Conservation (phyloP, 352 stramenopile species). For the Aphanomyces astaci region DNA sequence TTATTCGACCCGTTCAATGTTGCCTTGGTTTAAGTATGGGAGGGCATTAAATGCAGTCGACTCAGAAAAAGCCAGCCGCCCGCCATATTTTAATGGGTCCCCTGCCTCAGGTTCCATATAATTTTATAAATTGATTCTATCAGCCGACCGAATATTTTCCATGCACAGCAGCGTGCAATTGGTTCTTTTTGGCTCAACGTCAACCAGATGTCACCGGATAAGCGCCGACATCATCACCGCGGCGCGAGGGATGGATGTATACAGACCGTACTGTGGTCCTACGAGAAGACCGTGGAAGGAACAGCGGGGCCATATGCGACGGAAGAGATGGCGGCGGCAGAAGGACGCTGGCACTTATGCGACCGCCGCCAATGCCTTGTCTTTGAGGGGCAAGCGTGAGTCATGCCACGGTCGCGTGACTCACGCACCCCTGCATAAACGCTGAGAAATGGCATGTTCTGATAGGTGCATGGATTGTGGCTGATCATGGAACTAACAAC, state of each 20-base stretch:
- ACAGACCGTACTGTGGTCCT: no score
- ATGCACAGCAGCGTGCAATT: not conserved
- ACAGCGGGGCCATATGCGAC: no score
- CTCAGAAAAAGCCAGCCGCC: constrained; percentile 4
- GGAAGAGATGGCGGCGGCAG: not conserved
- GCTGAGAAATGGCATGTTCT: not conserved
- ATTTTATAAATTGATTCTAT: no score
- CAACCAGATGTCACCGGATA: not conserved
- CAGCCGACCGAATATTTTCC: not conserved
- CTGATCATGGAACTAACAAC: not conserved
- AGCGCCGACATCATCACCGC: no score
- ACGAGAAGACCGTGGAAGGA: no score
- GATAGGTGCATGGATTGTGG: not conserved
- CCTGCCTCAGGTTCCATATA: not conserved
- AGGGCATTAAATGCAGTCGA: not conserved
- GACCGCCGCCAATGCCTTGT: not conserved
- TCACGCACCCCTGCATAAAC: not conserved
- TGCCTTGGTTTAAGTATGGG: not conserved
- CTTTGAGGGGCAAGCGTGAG: not conserved
- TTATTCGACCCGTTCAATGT: not conserved
- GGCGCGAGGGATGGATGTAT: no score
- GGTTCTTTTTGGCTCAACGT: not conserved
- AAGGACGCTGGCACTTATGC: no score
- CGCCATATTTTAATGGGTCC: not conserved
- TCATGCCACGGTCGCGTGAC: not conserved